Base-by-base conservation (phyloP, 148 eudicot species). In the Cornus florida region DNA sequence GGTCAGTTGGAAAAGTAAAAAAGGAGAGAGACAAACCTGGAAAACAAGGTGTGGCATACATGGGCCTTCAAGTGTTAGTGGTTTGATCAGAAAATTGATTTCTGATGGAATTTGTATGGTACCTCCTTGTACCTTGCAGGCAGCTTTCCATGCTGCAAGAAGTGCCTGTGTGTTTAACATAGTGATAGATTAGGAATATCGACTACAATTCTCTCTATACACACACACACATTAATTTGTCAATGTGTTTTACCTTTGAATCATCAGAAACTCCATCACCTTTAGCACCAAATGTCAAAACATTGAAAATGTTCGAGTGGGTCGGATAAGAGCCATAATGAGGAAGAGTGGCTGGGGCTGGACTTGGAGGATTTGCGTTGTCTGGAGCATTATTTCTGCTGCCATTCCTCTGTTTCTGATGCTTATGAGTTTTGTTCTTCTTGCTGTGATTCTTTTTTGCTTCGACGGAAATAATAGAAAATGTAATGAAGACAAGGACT, bases 31-130 rank as follows among this genome's bases (percentile, higher is more conserved):
- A 43, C 39, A 80, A 13, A 92, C 98, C 97, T 91, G 91, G 60
- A 94, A 81, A 75, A 77, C 76, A 24, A 94, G 89, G 62, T 85
- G 84, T n/a, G 94, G 92, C 92, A 85, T 78, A 75, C 98, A 94
- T 68, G 98, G 93, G 48, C 98, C 98, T 89, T 92, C 83, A 19
- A 94, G 90, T 10, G 89, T 92, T 62, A 92, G 72, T 68, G 98
- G 93, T 57, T 83, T 82, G 72, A 94, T 79, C 13, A 91, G 70
- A 82, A 92, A 92, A 82, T 80, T 85, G 80, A 77, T 79, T 19
- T 84, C 88, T 28, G 85, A 78, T 39, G 98, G 94, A 35, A 94
- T 82, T 80, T 81, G 80, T 7, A 94, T 53, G 24, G 77, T 86
- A 57, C 90, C 93, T 56, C 86, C 89, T 24, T 71, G 69, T 60